phyloP scores from a whole-genome alignment of 83 land plant genomes.

The Picea abies region DNA sequence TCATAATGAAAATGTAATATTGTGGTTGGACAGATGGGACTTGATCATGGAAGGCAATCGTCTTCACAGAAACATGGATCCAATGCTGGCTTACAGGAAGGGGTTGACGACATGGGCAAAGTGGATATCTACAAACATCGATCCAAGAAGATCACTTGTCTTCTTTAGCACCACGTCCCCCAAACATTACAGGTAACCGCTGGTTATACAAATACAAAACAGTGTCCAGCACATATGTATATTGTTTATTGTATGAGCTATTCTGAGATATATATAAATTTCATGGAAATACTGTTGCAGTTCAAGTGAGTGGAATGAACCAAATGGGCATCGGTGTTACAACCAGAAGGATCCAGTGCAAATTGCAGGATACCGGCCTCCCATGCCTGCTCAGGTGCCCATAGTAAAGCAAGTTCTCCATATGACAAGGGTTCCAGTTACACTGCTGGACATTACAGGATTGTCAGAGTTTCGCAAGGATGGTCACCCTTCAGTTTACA shows the following conservation, averaged over 20 bases:
- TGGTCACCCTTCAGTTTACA: slow-evolving; percentile 67
- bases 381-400: slow-evolving; percentile 44
- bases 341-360: slow-evolving; percentile 45
- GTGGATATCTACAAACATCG: slow-evolving; percentile 58
- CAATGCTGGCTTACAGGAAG: slow-evolving; percentile 44
- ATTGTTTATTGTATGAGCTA: not conserved
- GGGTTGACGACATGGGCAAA: slow-evolving; percentile 67
- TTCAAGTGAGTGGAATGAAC: slow-evolving; percentile 43
- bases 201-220: too few species aligned
- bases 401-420: slow-evolving; percentile 31
- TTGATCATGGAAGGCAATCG: slow-evolving; percentile 40
- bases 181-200: slow-evolving; percentile 11
- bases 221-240: too few species aligned
- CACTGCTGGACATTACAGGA: slow-evolving; percentile 55
- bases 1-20: too few species aligned
- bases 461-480: slow-evolving; percentile 61
- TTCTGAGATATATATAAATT: too few species aligned
- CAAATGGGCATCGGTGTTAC: slow-evolving; percentile 50
- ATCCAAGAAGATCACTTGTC: not conserved
- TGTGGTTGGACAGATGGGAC: slow-evolving; percentile 55
- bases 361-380: slow-evolving; percentile 20
- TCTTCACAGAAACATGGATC: slow-evolving; percentile 56
- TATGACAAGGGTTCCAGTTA: slow-evolving; percentile 39
- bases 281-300: slow-evolving; percentile 15
- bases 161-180: slow-evolving; percentile 18